A percentile compares a stretch with the other conserved stretches of the same genome.
These are phyloP conservation scores for Monosporozyma solicola DNA, from an alignment of 805 yeast genomes.

Conservation along the genomic window DNA sequence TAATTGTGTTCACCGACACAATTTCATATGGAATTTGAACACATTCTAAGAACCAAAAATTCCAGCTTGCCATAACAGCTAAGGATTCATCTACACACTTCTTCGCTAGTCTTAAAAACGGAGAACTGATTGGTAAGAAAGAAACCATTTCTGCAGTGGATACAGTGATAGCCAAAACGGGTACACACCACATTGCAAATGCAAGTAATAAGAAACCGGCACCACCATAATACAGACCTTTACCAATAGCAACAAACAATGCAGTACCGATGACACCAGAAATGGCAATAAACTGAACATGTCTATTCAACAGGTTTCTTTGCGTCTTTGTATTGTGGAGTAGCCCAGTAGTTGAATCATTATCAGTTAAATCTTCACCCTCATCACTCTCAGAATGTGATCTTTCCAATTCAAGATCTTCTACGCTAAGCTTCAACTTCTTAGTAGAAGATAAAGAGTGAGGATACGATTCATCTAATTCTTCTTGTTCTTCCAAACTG, in stretches of 20 bases:
- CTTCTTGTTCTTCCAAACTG: background rate
- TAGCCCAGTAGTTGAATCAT: constrained; percentile 12
- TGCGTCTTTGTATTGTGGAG: constrained; percentile 26
- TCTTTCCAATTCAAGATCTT: background rate
- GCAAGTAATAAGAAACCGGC: constrained; percentile 60
- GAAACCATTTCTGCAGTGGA: constrained; percentile 75
- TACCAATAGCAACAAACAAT: constrained; percentile 63
- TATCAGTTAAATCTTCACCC: constrained; percentile 4
- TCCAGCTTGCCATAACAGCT: constrained; percentile 72
- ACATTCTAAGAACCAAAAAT: constrained; percentile 67
- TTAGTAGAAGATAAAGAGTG: background rate
- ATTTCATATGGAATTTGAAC: constrained; percentile 78
- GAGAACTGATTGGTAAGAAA: constrained; percentile 66
- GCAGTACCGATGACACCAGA: constrained; percentile 83
- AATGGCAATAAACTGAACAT: constrained; percentile 68
- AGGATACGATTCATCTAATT: background rate
- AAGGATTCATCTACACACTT: constrained; percentile 68
- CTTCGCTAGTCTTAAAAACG: constrained; percentile 66
- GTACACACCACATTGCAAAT: constrained; percentile 59
- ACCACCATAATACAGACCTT: constrained; percentile 56
- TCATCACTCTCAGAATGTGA: background rate
- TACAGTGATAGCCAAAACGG: constrained; percentile 57
- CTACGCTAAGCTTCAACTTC: background rate
- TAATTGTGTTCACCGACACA: constrained; percentile 66
- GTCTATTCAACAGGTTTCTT: constrained; percentile 53